Evolutionary conservation across 805 yeast genomes (phyloP), one percentile per base, ranked within the genome.

Genomic region (Brettanomyces anomalus): DNA sequence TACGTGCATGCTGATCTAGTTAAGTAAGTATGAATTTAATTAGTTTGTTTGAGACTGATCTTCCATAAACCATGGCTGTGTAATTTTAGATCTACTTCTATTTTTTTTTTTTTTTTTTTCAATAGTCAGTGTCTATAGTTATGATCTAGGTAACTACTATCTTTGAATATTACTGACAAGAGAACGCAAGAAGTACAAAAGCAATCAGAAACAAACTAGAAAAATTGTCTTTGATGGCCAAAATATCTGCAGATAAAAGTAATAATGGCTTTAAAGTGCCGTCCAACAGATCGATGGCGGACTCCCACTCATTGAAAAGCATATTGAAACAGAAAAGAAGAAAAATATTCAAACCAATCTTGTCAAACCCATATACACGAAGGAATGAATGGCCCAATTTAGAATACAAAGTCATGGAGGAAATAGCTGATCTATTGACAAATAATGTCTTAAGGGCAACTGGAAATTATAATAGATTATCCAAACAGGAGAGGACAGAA

Each of bases 351-450:
- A 79, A 76, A 56, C 85, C 88, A 0, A 62, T 81, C 2, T 61
- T 81, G 17, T 80, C 79, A 24, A 77, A 77, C 46, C 86, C 88
- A 3, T 79, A 66, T 52, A 72, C 82, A 0, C 69, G 68, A 40
- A 65, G 44, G 10, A 49, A 46, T 36, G 34, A 43, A 18, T 71
- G 75, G 75, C 74, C 75, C 3, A 56, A 54, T 33, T 51, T 70
- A 3, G 62, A 56, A 3, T 64, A 65, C 1, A 56, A 59, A 3
- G 40, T 57, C 2, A 61, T 62, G 4, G 39, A 39, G 3, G 57
- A 55, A 40, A 49, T 71, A 3, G 35, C 64, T 2, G 65, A 65
- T 11, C 32, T 43, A 19, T 33, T 53, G 18, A 47, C 46, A 16
- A 41, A 40, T 4, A 33, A 46, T 8, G 36, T 46, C 4, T 37